A percentile compares a stretch with the other conserved stretches of the same genome.
Conservation (phyloP, 1,139 yeast genomes). For the Tardiomyces digboiensis region DNA sequence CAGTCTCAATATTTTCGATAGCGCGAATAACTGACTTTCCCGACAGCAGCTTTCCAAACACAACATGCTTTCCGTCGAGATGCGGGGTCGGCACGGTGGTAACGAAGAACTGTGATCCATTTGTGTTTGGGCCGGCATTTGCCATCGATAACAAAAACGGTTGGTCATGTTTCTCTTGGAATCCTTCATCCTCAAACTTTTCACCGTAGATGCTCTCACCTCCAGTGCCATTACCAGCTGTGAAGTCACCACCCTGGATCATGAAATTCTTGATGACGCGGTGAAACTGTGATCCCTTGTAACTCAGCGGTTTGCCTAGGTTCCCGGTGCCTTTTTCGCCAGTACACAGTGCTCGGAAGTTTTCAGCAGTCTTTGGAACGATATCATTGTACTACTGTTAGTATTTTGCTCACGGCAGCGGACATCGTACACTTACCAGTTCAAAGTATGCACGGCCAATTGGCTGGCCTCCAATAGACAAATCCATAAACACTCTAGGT, state of each 20-base stretch:
- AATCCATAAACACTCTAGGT: slow-evolving; percentile 64
- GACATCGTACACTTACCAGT: slow-evolving; percentile 23
- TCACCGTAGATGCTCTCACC: slow-evolving; percentile 96
- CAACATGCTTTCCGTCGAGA: slow-evolving; percentile 92
- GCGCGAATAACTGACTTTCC: slow-evolving; percentile 77
- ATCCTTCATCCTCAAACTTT: slow-evolving; percentile 90
- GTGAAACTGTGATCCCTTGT: slow-evolving; percentile 80
- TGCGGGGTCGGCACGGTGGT: slow-evolving; percentile 77
- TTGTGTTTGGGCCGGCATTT: slow-evolving; percentile 90
- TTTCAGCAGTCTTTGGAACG: slow-evolving; percentile 91
- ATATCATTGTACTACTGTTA: slow-evolving; percentile 44
- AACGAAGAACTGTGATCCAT: slow-evolving; percentile 92
- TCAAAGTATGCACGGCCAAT: slow-evolving; percentile 73
- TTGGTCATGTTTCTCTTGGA: slow-evolving; percentile 60
- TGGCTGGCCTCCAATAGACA: slow-evolving; percentile 53
- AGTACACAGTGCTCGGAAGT: slow-evolving; percentile 83
- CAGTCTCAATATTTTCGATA: slow-evolving; percentile 63
- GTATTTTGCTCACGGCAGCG: background rate
- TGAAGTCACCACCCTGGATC: slow-evolving; percentile 98
- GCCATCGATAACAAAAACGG: slow-evolving; percentile 96
- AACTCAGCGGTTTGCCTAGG: slow-evolving; percentile 56
- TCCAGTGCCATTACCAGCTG: slow-evolving; percentile 83
- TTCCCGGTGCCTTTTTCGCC: slow-evolving; percentile 74
- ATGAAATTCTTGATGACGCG: slow-evolving; percentile 81
- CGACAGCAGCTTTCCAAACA: slow-evolving; percentile 79